A percentile compares a stretch with the other conserved stretches of the same genome.
These are phyloP conservation scores for Aurinia saxatilis DNA, from an alignment of 345 rosid genomes.

Conservation along the genomic window DNA sequence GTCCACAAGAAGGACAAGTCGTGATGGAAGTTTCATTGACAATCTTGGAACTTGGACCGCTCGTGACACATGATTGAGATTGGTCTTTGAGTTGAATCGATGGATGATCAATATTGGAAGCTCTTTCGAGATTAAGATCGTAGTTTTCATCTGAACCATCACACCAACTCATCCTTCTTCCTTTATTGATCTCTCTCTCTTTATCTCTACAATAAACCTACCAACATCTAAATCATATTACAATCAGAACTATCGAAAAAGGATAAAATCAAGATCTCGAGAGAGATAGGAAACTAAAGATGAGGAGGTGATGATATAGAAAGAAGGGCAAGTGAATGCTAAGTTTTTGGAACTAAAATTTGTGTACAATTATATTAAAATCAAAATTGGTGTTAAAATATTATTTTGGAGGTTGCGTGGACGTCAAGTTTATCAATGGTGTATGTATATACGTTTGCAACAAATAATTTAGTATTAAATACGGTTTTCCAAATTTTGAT, in stretches of 20 bases:
- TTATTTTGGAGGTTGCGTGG: slow-evolving; percentile 49
- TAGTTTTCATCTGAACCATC: slow-evolving; percentile 38
- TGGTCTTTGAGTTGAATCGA: slow-evolving; percentile 24
- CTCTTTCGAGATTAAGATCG: slow-evolving; percentile 28
- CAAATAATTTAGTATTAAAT: slow-evolving; percentile 18
- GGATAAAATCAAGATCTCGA: background rate
- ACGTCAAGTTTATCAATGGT: slow-evolving; percentile 59
- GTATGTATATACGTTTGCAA: slow-evolving; percentile 35
- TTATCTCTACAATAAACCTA: slow-evolving; percentile 2
- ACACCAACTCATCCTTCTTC: slow-evolving; percentile 58
- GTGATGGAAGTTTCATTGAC: slow-evolving; percentile 13
- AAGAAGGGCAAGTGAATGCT: slow-evolving; percentile 20
- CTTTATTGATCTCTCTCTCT: slow-evolving; percentile 21
- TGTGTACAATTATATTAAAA: background rate
- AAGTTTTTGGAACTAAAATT: slow-evolving; percentile 3
- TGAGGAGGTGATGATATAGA: slow-evolving; percentile 18
- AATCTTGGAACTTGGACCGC: slow-evolving; percentile 24
- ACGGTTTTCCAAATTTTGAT: slow-evolving; percentile 7
- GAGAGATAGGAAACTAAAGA: background rate
- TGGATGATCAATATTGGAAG: slow-evolving; percentile 22
- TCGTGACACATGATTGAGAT: slow-evolving; percentile 22
- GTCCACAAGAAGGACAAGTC: slow-evolving; percentile 81
- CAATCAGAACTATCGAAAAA: slow-evolving; percentile 15
- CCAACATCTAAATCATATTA: background rate
- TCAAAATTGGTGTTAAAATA: background rate